phyloP scores from a whole-genome alignment of 306 rosid species.

The Vigna angularis region DNA sequence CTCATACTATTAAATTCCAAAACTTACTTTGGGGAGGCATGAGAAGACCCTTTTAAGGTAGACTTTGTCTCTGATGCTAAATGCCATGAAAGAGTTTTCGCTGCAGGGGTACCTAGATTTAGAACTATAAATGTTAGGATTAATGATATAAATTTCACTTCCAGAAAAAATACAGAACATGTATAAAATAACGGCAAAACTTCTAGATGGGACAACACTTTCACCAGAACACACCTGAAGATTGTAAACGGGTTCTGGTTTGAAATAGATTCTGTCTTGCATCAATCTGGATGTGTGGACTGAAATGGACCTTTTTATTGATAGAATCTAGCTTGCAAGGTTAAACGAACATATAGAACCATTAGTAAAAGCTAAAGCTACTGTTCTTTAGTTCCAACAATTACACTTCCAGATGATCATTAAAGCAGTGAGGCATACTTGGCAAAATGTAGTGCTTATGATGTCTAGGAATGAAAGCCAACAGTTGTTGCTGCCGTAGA shows the following conservation, averaged over 20 bases:
- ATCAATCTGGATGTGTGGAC: constrained; percentile 81
- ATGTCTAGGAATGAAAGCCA: constrained; percentile 93
- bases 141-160: constrained; percentile 24
- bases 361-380: constrained; percentile 37
- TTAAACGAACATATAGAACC: constrained; percentile 36
- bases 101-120: constrained; percentile 63
- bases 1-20: constrained; percentile 16
- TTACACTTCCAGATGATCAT: constrained; percentile 45
- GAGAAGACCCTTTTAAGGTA: constrained; percentile 71
- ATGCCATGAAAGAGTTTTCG: constrained; percentile 97
- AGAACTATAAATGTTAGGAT: constrained; percentile 20
- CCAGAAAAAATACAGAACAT: constrained; percentile 4
- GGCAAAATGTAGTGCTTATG: constrained; percentile 98
- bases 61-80: constrained; percentile 95
- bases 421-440: constrained; percentile 60
- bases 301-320: constrained; percentile 91
- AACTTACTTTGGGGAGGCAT: constrained; percentile 66
- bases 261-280: constrained; percentile 69
- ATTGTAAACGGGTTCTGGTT: constrained; percentile 71
- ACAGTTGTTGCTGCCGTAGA: constrained; percentile 85
- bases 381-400: constrained; percentile 24
- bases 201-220: constrained; percentile 33
- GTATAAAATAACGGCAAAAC: constrained; percentile 35
- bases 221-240: constrained; percentile 66
- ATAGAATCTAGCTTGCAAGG: constrained; percentile 68